These are phyloP conservation scores for Selaginella tamariscina DNA, from an alignment of 75 land plant genomes.

Conservation along the genomic window DNA sequence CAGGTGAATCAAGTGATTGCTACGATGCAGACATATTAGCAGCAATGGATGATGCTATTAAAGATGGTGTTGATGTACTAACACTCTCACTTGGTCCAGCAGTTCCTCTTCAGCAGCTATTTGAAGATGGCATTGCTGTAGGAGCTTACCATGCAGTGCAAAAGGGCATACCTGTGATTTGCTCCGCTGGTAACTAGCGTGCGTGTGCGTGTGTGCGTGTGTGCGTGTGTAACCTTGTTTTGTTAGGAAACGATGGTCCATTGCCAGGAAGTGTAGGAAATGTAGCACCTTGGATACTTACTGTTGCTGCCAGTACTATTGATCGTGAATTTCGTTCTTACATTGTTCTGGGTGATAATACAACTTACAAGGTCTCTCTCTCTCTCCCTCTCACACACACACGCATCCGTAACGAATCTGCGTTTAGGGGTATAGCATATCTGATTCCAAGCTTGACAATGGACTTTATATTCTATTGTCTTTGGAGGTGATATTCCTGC, in stretches of 20 bases:
- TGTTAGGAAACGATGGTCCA: not conserved
- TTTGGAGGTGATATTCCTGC: not conserved
- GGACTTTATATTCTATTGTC: not conserved
- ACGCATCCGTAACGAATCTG: not conserved
- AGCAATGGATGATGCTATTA: slow-evolving; percentile 10
- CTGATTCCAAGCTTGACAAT: not conserved
- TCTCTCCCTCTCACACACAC: not conserved
- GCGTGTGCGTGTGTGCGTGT: too few relatives aligned
- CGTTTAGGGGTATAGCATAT: not conserved
- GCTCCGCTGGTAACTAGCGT: not conserved
- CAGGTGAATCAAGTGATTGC: slow-evolving; percentile 8
- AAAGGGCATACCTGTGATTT: not conserved
- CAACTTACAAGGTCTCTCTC: not conserved
- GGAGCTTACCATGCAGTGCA: slow-evolving; percentile 9
- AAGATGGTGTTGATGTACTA: slow-evolving; percentile 8
- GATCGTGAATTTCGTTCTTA: not conserved
- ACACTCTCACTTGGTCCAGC: slow-evolving; percentile 5
- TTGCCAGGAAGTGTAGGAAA: not conserved
- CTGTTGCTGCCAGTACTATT: not conserved
- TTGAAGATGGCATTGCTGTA: slow-evolving; percentile 1
- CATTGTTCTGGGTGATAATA: not conserved
- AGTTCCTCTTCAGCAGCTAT: not conserved
- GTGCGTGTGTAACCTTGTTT: too few relatives aligned
- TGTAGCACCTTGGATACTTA: not conserved
- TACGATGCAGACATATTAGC: slow-evolving; percentile 6